Percentiles rank a stretch among this genome's conserved stretches.
These are phyloP conservation scores for Lobulomyces angularis DNA, from an alignment of 192 early-diverging fungal genomes.

Conservation along the genomic window DNA sequence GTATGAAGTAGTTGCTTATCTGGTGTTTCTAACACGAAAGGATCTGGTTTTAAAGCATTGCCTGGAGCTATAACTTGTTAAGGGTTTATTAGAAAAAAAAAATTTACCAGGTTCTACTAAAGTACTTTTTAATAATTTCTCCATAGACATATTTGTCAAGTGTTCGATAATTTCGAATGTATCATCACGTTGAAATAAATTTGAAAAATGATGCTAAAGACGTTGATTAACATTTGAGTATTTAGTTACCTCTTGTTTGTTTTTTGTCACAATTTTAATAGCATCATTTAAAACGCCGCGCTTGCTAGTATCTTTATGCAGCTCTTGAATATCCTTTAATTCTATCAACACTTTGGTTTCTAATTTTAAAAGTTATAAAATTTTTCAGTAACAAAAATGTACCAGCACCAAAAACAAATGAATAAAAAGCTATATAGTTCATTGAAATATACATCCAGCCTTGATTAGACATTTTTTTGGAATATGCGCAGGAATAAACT, in stretches of 20 bases:
- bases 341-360: conserved; percentile 88
- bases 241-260: conserved; percentile 54
- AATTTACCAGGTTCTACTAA: conserved; percentile 55
- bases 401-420: conserved; percentile 78
- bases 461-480: conserved; percentile 71
- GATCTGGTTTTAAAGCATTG: no score
- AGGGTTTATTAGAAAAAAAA: no score
- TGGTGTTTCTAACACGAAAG: no score
- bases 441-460: conserved; percentile 96
- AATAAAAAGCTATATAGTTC: conserved; percentile 89
- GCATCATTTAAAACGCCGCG: conserved; percentile 79
- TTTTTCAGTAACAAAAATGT: no score
- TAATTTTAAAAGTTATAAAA: no score
- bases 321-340: conserved; percentile 81
- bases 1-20: no score
- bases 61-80: no score
- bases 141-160: conserved; percentile 76
- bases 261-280: conserved; percentile 72
- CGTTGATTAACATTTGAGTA: not conserved
- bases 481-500: conserved; percentile 87
- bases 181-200: conserved; percentile 93
- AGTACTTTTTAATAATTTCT: conserved; percentile 72
- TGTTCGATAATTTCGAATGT: conserved; percentile 90
- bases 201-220: conserved; percentile 70
- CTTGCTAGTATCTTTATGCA: conserved; percentile 80